Conservation (phyloP, 371 early-diverging fungal species). For the Rhizopus arrhizus region DNA sequence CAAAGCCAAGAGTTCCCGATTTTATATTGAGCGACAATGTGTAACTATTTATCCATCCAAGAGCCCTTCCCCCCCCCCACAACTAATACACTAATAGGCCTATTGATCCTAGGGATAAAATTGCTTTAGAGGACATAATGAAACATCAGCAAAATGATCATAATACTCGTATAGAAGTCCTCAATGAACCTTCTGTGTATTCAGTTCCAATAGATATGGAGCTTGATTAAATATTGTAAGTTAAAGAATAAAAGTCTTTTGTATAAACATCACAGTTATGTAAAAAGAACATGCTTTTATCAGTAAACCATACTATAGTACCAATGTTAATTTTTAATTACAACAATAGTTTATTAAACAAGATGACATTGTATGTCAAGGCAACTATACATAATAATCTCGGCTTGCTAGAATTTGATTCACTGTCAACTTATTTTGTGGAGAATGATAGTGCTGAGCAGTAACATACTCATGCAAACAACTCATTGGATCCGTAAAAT, state of each 20-base stretch:
- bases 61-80: neutral
- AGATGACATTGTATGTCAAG: no score
- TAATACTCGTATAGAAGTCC: neutral
- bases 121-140: constrained; percentile 10
- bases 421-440: constrained; percentile 25
- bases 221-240: neutral
- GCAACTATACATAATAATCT: neutral
- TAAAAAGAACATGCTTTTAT: no score
- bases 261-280: no score
- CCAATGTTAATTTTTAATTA: no score
- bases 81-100: neutral
- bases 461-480: constrained; percentile 39
- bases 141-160: neutral
- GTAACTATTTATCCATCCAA: constrained; percentile 1
- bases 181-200: constrained; percentile 1
- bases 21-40: constrained; percentile 24
- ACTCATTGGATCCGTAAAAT: constrained; percentile 45
- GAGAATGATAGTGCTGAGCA: constrained; percentile 21
- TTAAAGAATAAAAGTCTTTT: no score
- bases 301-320: no score
- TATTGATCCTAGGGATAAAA: constrained; percentile 20
- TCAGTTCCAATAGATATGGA: constrained; percentile 4
- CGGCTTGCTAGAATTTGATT: constrained; percentile 30
- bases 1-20: constrained; percentile 26
- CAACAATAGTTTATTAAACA: no score